Evolutionary conservation across 805 yeast species (phyloP).

Genomic region (Blastobotrys muscicola): DNA sequence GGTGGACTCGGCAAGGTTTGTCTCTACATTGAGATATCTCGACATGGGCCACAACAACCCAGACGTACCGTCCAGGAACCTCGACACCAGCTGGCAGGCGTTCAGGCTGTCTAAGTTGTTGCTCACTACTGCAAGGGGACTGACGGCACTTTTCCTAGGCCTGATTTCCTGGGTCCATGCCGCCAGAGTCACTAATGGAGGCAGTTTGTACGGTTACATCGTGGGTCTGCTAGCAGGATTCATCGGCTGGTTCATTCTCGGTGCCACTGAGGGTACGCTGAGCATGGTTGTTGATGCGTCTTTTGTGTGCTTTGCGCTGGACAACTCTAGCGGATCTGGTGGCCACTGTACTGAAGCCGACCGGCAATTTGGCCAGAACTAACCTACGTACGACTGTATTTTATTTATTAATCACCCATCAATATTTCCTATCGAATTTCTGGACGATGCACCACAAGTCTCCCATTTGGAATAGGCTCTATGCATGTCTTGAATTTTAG

Average conservation of each 20-base stretch:
- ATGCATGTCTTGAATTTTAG: no score
- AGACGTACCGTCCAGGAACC: background rate
- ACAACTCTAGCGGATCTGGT: constrained; percentile 20
- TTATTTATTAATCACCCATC: no score
- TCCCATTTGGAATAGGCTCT: no score
- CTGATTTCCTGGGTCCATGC: constrained; percentile 33
- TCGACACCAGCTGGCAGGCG: constrained; percentile 21
- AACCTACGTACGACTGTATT: no score
- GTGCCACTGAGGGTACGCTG: constrained; percentile 34
- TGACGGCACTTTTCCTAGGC: constrained; percentile 30
- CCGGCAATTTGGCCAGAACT: background rate
- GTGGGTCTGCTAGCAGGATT: constrained; percentile 32
- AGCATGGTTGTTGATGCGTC: constrained; percentile 29
- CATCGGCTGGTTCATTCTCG: constrained; percentile 35
- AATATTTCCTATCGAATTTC: no score
- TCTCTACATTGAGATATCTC: constrained; percentile 12
- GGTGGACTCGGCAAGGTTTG: constrained; percentile 24
- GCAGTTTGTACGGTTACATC: constrained; percentile 31
- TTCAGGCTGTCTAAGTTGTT: constrained; percentile 31
- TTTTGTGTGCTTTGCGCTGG: constrained; percentile 30
- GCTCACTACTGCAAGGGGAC: constrained; percentile 28
- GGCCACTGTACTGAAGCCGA: constrained; percentile 27
- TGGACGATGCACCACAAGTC: no score
- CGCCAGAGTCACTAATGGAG: constrained; percentile 26
- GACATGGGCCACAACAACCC: background rate